Base-by-base conservation (phyloP, 495 filamentous ascomycete species). In the Parathielavia hyrcaniae region DNA sequence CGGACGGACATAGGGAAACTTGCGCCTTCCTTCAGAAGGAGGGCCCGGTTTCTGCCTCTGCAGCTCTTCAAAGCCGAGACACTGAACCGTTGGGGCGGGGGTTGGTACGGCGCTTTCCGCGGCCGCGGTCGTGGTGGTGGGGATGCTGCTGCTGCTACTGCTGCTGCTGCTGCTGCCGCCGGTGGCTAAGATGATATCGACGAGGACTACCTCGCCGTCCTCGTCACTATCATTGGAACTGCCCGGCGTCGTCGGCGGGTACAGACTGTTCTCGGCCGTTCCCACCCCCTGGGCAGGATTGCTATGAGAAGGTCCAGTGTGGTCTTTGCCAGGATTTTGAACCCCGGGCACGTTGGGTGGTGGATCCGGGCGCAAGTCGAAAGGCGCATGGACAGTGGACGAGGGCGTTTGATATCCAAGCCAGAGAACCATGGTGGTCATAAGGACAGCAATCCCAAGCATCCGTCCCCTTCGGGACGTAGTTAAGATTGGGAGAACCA, bases 1-100 rank as follows among this genome's bases (percentile, higher is more conserved):
- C 3, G 83, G 83, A 14, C 82, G 79, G 50, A 80, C 75, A 44
- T 75, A 83, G 9, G 83, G 77, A 61, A 85, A 74, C 59, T 71
- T 58, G 60, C 75, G 74, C 45, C 61, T 64, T 16, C 75, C 75
- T 19, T 63, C 55, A 34, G 75, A 75, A n/a, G 57, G 53, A 22
- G 75, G 74, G 10, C 63, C 67, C 17, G 77, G 70, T 35, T 50
- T 63, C 60, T 49, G 17, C 2, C 32, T 16, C 36, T 70, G 67
- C 23, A 64, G 40, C 12, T 19, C 0, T 39, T 69, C 62, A 38
- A 70, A 69, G 48, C 20, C 23, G 22, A 46, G 5, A 44, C 67
- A 69, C 5, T 53, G 34, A 39, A 22, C 32, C 14, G 47, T 36
- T 32, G 58, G 30, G 12, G 30, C n/a, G 16, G 55, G 43, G 9